Evolutionary conservation across 129 eudicot genomes (phyloP).

Genomic region (Centaurea solstitialis): DNA sequence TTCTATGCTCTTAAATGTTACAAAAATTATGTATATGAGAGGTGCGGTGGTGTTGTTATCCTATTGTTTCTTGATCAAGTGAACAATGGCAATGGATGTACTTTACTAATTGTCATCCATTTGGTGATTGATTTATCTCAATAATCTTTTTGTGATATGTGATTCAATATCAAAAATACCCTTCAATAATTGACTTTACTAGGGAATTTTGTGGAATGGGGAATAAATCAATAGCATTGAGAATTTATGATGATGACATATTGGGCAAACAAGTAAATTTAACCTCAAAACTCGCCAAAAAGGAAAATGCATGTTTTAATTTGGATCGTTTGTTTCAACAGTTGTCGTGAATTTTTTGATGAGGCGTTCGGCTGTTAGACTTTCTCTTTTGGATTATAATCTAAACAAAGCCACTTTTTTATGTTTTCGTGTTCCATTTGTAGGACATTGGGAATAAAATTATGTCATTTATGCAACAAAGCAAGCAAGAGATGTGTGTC

Average conservation of each 20-base stretch:
- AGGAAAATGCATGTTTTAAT: not conserved
- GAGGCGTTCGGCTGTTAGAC: not conserved
- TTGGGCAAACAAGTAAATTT: not conserved
- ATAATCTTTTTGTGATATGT: not conserved
- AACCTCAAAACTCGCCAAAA: not conserved
- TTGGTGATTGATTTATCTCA: not conserved
- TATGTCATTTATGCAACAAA: constrained; percentile 69
- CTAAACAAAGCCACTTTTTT: not conserved
- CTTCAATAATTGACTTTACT: not conserved
- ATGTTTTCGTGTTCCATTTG: not conserved
- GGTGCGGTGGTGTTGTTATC: not conserved
- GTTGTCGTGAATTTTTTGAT: not conserved
- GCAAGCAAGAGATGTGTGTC: constrained; percentile 70
- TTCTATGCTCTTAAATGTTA: not conserved
- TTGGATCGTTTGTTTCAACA: not conserved
- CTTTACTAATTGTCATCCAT: not conserved
- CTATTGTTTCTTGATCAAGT: not conserved
- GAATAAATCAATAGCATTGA: not conserved
- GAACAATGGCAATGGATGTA: not conserved
- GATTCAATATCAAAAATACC: not conserved
- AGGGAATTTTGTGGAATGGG: not conserved
- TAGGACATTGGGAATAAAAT: constrained; percentile 79
- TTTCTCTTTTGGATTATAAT: not conserved
- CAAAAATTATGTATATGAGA: not conserved
- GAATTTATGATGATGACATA: not conserved